Evolutionary conservation across 2,329 filamentous ascomycete species (phyloP).

Genomic region (Hirsutella minnesotensis): DNA sequence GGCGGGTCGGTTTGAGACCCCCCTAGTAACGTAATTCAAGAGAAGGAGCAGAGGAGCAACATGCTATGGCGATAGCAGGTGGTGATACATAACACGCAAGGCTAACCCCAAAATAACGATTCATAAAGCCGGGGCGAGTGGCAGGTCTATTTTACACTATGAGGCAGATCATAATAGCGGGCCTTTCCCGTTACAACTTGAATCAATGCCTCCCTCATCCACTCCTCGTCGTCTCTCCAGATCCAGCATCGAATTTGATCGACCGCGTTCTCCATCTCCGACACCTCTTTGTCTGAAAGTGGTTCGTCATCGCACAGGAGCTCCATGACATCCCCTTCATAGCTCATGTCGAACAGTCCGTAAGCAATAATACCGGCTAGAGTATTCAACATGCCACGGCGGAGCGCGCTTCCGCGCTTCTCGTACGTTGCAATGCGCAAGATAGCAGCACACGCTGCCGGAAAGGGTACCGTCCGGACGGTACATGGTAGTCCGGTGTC

Average conservation of each 20-base stretch:
- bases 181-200: not conserved
- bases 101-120: no score
- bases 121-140: no score
- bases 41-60: no score
- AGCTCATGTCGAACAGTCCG: not conserved
- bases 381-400: not conserved
- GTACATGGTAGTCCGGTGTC: not conserved
- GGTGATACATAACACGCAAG: no score
- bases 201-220: slow-evolving; percentile 1
- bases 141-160: not conserved
- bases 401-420: not conserved
- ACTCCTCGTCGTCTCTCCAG: not conserved
- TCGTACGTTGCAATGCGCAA: not conserved
- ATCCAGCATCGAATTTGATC: not conserved
- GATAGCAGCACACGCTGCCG: not conserved
- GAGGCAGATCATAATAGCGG: not conserved
- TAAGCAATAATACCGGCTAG: not conserved
- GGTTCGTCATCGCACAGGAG: not conserved
- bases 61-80: no score
- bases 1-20: no score
- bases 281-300: not conserved
- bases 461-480: not conserved
- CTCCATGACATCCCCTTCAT: not conserved
- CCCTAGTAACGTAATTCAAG: no score
- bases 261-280: not conserved